Base-by-base conservation (phyloP, 148 eudicot species). In the Pharnaceum exiguum region DNA sequence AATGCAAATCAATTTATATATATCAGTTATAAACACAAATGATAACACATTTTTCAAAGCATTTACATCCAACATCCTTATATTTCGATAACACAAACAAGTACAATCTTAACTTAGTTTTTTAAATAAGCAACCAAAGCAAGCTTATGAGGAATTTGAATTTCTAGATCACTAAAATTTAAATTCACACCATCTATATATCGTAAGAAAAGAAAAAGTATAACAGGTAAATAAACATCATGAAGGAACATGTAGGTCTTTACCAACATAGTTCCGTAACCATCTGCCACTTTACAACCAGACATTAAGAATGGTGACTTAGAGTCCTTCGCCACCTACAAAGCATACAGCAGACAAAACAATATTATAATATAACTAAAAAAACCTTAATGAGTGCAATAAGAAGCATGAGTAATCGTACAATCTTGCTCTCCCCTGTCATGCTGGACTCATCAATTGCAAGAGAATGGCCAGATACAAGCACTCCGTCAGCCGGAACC, bases 361-460 rank as follows among this genome's bases (percentile, higher is more conserved):
- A 48, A 17, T 24, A 11, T 51, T 19, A 77, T 40, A 32, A 47
- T 28, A 28, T 18, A 44, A 59, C 39, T 51, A 1, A 46, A 27
- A 17, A 31, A 59, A 49, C 17, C 60, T 30, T 2, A 17, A 40
- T 22, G n/a, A 24, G 23, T 54, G 45, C 1, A 7, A 42, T 23
- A 22, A 49, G 55, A 27, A 29, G 4, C 33, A 24, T 19, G 13
- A 29, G 18, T 28, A 17, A 10, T 59, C 88, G 73, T 62, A 91
- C 98, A 66, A 87, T 87, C 61, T 91, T 88, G 77, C 96, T 88
- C 81, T 91, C 98, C 71, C 98, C 94, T 17, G 96, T 91, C 98
- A 91, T 91, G 77, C 97, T 90, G 21, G 97, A 90, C 63, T 90
- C 97, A 72, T 90, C 95, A 59, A 90, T 80, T 55, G 96, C 87